A percentile compares a stretch with the other conserved stretches of the same genome.
phyloP scores from a whole-genome alignment of 495 filamentous ascomycete species.

The Hyaloscypha hepaticicola region DNA sequence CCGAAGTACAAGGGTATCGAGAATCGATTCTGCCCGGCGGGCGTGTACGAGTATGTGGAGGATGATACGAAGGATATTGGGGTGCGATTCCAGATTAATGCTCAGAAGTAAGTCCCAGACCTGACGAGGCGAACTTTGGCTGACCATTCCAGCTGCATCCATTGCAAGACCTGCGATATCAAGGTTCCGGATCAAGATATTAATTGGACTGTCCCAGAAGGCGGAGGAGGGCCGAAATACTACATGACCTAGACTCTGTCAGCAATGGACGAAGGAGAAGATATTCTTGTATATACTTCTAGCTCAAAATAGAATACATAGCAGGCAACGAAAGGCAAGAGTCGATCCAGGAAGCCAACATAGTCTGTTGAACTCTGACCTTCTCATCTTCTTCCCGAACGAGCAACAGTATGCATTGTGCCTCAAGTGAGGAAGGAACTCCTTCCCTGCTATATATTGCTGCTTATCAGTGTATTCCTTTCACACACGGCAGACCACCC shows the following conservation, averaged over 20 bases:
- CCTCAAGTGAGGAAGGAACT: no score
- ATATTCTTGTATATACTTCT: constrained; percentile 17
- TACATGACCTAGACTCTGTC: constrained; percentile 68
- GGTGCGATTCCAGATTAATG: constrained; percentile 95
- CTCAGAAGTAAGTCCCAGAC: constrained; percentile 75
- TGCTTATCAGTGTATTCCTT: no score
- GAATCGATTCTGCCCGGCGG: constrained; percentile 98
- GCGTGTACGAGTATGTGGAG: constrained; percentile 98
- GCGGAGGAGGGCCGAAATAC: constrained; percentile 96
- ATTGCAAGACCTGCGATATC: constrained; percentile 99
- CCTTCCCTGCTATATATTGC: no score
- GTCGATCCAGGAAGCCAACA: no score
- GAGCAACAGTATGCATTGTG: no score
- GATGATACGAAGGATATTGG: constrained; percentile 78
- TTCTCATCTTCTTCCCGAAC: no score
- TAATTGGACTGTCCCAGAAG: constrained; percentile 93
- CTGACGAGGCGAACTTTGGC: not conserved
- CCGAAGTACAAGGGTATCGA: constrained; percentile 90
- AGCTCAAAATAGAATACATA: constrained; percentile 15
- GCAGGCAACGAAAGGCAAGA: not conserved
- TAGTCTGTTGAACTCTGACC: no score
- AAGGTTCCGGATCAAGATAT: constrained; percentile 96
- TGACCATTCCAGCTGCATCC: constrained; percentile 70
- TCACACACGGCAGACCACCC: no score
- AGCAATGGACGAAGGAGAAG: not conserved